A percentile compares a stretch with the other conserved stretches of the same genome.
Evolutionary conservation across 208 protist genomes (phyloP).

Genomic region (Leptomonas seymouri): DNA sequence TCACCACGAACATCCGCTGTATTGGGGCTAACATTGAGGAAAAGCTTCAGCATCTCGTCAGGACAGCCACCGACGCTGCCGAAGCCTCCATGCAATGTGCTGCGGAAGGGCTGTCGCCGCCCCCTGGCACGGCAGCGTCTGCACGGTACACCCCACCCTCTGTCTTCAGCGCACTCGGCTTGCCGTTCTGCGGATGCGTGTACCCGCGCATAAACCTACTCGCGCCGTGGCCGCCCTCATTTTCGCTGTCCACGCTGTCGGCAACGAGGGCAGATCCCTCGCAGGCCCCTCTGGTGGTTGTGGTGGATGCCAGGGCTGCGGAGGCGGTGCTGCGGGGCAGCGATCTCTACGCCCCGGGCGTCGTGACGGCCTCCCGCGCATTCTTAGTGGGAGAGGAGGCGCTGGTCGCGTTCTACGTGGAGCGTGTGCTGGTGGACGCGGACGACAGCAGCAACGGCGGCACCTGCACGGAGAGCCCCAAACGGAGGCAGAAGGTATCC

Average conservation of each 20-base stretch:
- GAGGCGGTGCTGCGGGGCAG: slow-evolving; percentile 90
- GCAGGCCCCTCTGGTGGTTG: slow-evolving; percentile 28
- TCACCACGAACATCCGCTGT: slow-evolving; percentile 49
- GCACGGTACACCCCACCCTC: slow-evolving; percentile 10
- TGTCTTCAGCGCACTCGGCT: slow-evolving; percentile 6
- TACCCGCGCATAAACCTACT: slow-evolving; percentile 5
- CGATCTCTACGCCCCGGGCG: slow-evolving; percentile 81
- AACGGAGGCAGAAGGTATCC: too few relatives aligned
- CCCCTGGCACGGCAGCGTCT: not conserved
- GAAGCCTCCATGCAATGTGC: not conserved
- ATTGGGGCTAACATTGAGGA: slow-evolving; percentile 15
- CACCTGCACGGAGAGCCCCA: too few relatives aligned
- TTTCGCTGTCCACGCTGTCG: not conserved
- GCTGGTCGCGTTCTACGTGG: slow-evolving; percentile 35
- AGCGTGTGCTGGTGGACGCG: slow-evolving; percentile 5
- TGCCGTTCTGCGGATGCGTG: slow-evolving; percentile 31
- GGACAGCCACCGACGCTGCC: not conserved
- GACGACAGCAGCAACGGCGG: not conserved
- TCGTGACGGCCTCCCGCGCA: slow-evolving; percentile 36
- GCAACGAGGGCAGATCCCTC: not conserved
- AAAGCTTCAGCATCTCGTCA: slow-evolving; percentile 1
- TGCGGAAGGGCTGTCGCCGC: not conserved
- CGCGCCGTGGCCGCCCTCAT: slow-evolving; percentile 17
- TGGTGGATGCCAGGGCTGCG: slow-evolving; percentile 79
- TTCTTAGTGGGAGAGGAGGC: slow-evolving; percentile 37